Conservation (phyloP, 768 basidiomycete genomes). For the Trametes punicea region DNA sequence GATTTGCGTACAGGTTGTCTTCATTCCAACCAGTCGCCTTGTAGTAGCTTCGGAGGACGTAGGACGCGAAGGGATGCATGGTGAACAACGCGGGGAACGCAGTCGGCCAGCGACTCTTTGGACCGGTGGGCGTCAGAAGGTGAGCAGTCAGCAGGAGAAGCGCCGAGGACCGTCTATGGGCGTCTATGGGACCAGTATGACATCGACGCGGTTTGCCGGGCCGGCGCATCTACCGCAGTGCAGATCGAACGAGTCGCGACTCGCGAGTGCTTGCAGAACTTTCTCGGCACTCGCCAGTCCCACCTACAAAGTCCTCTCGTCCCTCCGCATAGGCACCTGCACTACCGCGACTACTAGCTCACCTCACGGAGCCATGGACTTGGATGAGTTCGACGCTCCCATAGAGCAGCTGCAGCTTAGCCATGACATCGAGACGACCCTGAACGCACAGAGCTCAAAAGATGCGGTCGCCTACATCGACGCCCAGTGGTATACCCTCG, state of each 20-base stretch:
- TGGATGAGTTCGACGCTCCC: conserved; percentile 36
- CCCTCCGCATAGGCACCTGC: not conserved
- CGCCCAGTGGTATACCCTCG: conserved; percentile 37
- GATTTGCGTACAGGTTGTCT: conserved; percentile 87
- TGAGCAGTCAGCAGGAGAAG: not conserved
- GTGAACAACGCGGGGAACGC: not conserved
- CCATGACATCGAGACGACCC: not conserved
- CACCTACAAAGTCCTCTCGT: not conserved
- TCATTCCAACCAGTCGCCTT: conserved; percentile 95
- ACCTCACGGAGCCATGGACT: conserved; percentile 32
- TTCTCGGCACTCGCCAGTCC: not conserved
- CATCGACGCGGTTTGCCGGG: conserved; percentile 1
- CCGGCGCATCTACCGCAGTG: conserved; percentile 14
- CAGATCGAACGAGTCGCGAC: not conserved
- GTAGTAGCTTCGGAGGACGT: conserved; percentile 88
- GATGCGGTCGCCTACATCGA: conserved; percentile 29
- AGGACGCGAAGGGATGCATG: conserved; percentile 87
- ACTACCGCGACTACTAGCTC: not conserved
- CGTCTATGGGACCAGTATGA: not conserved
- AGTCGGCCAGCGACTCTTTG: conserved; percentile 17
- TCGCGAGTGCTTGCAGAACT: not conserved
- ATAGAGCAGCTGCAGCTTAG: conserved; percentile 1
- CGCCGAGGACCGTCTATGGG: conserved; percentile 4
- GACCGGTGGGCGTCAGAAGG: not conserved
- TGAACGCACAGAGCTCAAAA: not conserved